These are phyloP conservation scores for Aschersonia sp. DNA, from an alignment of 2,329 filamentous ascomycete species.

Conservation along the genomic window DNA sequence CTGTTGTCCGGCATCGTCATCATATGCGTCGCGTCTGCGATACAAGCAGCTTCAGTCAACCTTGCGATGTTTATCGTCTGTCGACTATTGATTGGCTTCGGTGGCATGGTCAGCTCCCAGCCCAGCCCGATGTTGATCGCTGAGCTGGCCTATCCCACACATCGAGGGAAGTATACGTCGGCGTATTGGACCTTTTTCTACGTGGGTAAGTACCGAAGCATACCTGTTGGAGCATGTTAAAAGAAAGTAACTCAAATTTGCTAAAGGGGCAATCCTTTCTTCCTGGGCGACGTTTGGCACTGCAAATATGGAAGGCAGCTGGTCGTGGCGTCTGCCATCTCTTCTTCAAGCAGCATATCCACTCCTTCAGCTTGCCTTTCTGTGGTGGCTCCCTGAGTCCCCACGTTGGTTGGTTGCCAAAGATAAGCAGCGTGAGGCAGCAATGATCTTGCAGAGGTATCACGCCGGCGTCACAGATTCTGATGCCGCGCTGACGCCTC, in stretches of 20 bases:
- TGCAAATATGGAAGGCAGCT: constrained; percentile 6
- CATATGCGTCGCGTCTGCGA: constrained; percentile 18
- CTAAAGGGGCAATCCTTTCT: constrained; percentile 18
- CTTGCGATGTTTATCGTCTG: constrained; percentile 19
- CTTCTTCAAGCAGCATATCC: constrained; percentile 20
- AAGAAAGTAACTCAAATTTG: too few species aligned
- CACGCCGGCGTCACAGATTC: not conserved
- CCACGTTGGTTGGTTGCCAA: constrained; percentile 33
- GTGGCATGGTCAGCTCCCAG: constrained; percentile 13
- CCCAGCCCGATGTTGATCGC: constrained; percentile 17
- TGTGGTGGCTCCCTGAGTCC: constrained; percentile 30
- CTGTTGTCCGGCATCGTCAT: constrained; percentile 18
- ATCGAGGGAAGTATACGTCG: constrained; percentile 17
- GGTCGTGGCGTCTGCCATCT: constrained; percentile 18
- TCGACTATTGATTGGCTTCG: constrained; percentile 18
- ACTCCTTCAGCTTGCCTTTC: constrained; percentile 17
- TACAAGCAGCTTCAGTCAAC: constrained; percentile 21
- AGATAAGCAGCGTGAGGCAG: constrained; percentile 33
- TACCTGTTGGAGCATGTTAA: too few species aligned
- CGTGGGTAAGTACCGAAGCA: too few species aligned
- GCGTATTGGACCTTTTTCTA: constrained; percentile 18
- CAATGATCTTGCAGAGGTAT: constrained; percentile 26
- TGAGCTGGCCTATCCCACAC: constrained; percentile 18
- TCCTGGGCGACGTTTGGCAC: constrained; percentile 24
- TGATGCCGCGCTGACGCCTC: not conserved